Evolutionary conservation across 2,329 filamentous ascomycete species (phyloP).

Genomic region (Beauveria australis): DNA sequence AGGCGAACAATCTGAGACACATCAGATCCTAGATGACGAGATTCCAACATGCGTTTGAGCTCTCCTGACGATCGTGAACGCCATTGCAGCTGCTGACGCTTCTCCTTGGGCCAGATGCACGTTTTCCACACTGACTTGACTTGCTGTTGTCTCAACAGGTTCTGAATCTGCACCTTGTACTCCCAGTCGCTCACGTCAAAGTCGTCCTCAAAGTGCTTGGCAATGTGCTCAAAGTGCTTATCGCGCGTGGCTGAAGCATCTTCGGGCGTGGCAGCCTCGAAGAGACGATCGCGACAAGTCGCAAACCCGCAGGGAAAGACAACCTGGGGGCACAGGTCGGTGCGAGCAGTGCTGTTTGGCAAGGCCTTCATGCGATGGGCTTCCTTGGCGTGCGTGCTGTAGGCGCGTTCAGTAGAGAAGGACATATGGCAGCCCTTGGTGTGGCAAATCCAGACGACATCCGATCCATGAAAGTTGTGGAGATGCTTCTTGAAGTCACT

Average conservation of each 20-base stretch:
- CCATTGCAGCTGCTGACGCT: slow-evolving; percentile 32
- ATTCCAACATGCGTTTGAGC: slow-evolving; percentile 36
- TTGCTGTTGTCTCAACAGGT: slow-evolving; percentile 34
- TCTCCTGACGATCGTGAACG: slow-evolving; percentile 33
- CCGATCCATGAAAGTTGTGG: slow-evolving; percentile 38
- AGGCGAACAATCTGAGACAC: slow-evolving; percentile 34
- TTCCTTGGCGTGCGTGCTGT: slow-evolving; percentile 35
- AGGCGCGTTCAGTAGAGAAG: slow-evolving; percentile 37
- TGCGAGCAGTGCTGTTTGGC: slow-evolving; percentile 32
- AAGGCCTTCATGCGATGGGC: slow-evolving; percentile 33
- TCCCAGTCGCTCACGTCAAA: slow-evolving; percentile 35
- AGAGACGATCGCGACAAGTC: slow-evolving; percentile 34
- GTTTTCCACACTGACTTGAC: slow-evolving; percentile 38
- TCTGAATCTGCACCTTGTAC: slow-evolving; percentile 35
- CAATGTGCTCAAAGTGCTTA: slow-evolving; percentile 39
- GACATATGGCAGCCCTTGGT: slow-evolving; percentile 33
- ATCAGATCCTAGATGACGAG: slow-evolving; percentile 33
- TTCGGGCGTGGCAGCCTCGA: slow-evolving; percentile 29
- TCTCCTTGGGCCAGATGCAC: slow-evolving; percentile 37
- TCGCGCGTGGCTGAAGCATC: slow-evolving; percentile 30
- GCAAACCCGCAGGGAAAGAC: slow-evolving; percentile 37
- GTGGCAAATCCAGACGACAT: slow-evolving; percentile 35
- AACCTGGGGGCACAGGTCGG: slow-evolving; percentile 34
- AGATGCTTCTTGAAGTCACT: slow-evolving; percentile 42
- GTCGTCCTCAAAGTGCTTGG: slow-evolving; percentile 37